These are phyloP conservation scores for Nemania diffusa DNA, from an alignment of 2,329 filamentous ascomycete species.

Conservation along the genomic window DNA sequence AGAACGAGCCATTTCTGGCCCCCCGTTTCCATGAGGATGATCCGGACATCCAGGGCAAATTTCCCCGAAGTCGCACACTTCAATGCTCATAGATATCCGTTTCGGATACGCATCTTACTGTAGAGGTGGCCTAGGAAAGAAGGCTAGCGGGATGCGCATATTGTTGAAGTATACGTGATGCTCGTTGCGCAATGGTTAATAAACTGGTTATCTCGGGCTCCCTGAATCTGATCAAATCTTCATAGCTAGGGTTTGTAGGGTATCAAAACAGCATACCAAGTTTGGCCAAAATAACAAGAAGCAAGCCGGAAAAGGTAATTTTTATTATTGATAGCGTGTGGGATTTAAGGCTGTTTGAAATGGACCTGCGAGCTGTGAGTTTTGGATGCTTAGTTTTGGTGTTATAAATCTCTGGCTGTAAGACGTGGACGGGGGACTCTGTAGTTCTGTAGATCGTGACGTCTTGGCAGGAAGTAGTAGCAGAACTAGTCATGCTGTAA, in stretches of 20 bases:
- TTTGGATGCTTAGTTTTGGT: background rate
- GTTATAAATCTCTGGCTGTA: background rate
- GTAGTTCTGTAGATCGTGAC: background rate
- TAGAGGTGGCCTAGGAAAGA: background rate
- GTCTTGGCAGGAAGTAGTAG: background rate
- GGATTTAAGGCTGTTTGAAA: background rate
- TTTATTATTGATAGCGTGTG: background rate
- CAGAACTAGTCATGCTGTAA: background rate
- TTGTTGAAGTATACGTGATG: background rate
- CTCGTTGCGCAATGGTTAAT: background rate
- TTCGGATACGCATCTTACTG: background rate
- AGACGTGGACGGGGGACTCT: background rate
- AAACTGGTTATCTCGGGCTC: background rate
- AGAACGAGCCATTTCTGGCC: background rate
- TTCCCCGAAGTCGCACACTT: background rate
- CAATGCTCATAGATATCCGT: conserved; percentile 1
- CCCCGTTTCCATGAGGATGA: background rate
- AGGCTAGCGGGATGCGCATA: background rate
- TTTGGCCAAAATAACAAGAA: background rate
- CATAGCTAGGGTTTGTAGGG: background rate
- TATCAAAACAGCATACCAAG: background rate
- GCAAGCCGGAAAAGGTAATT: background rate
- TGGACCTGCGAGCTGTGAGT: background rate
- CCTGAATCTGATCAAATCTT: background rate
- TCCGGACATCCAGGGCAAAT: conserved; percentile 4